phyloP scores from a whole-genome alignment of 2,329 filamentous ascomycete species.

The Aplosporella prunicola region DNA sequence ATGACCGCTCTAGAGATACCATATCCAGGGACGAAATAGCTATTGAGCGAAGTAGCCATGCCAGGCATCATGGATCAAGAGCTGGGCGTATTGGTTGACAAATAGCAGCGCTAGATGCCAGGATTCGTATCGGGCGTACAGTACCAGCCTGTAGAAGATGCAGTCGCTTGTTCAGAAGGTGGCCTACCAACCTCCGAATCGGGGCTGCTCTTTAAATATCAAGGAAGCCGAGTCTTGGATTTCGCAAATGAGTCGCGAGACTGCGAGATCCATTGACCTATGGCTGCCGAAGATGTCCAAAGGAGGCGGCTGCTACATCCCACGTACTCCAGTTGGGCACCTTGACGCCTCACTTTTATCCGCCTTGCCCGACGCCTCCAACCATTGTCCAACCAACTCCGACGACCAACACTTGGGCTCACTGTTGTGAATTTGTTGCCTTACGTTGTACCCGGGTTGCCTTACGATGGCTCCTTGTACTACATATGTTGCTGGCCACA shows the following conservation, averaged over 20 bases:
- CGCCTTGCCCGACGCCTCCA: slow-evolving; percentile 9
- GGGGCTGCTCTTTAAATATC: slow-evolving; percentile 9
- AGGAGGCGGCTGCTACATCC: not conserved
- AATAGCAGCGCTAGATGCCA: slow-evolving; percentile 1
- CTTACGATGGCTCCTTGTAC: not conserved
- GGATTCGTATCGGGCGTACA: slow-evolving; percentile 1
- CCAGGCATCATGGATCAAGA: slow-evolving; percentile 9
- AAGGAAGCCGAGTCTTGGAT: slow-evolving; percentile 7
- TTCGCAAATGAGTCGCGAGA: slow-evolving; percentile 8
- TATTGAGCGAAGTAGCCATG: slow-evolving; percentile 21
- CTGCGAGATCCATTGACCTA: slow-evolving; percentile 2
- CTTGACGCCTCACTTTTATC: slow-evolving; percentile 6
- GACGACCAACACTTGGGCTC: slow-evolving; percentile 6
- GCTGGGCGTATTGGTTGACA: not conserved
- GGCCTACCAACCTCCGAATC: slow-evolving; percentile 6
- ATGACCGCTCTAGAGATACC: slow-evolving; percentile 36
- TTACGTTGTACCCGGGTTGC: slow-evolving; percentile 1
- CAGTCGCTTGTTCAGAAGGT: slow-evolving; percentile 8
- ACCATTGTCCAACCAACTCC: slow-evolving; percentile 6
- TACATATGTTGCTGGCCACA: slow-evolving; percentile 4
- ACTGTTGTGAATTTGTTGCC: no score
- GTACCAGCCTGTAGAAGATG: slow-evolving; percentile 8
- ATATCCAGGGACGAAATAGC: slow-evolving; percentile 34
- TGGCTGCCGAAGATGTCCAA: slow-evolving; percentile 2
- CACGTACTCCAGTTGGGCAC: not conserved